Evolutionary conservation across 768 basidiomycete genomes (phyloP), one percentile per base, ranked within the genome.

Genomic region (Phaffia tasmanica): DNA sequence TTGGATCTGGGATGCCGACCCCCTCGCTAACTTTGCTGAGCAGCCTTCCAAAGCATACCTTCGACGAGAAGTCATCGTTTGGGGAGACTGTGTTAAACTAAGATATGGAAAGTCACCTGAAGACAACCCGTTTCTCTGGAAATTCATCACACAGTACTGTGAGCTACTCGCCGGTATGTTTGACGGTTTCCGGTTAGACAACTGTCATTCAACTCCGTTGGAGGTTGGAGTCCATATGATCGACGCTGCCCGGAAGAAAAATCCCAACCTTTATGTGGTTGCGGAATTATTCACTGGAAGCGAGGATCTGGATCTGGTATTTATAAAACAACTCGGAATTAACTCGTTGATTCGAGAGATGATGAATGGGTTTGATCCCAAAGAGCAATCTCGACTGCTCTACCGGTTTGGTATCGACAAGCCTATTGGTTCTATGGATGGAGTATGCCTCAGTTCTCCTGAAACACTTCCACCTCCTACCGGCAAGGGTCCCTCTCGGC

Each of bases 1-100:
- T 2, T 99, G 95, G 95, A 91, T 99, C 70, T 99, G 95, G 94
- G 79, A 86, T 70, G 93, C 94, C 1, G 86, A 99, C 73, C 94
- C 95, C 0, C 81, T 98, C 19, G 81, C 85, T 70, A 97, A 97
- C 78, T 99, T 99, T 78, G 95, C 94, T 9, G 82, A 88, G 18
- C 82, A 83, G 30, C 87, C 87, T 0, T 98, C 94, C 27, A 95
- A 93, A 75, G 88, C 91, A 0, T 99, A 98, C 77, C 81, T 97
- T 55, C 86, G 91, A 27, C 87, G 95, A 58, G 89, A 97, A 76
- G 91, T 99, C 63, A 97, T 98, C 71, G 90, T 86, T 29, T 99
- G 95, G 95, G 85, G 86, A 54, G 95, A 99, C 76, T 98, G 95
- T 74, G 95, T 99, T 74, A 99, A 99, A 75, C 82, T 98, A 54